A percentile compares a stretch with the other conserved stretches of the same genome.
phyloP scores from a whole-genome alignment of 768 basidiomycete genomes.

The Amanita jacksonii region DNA sequence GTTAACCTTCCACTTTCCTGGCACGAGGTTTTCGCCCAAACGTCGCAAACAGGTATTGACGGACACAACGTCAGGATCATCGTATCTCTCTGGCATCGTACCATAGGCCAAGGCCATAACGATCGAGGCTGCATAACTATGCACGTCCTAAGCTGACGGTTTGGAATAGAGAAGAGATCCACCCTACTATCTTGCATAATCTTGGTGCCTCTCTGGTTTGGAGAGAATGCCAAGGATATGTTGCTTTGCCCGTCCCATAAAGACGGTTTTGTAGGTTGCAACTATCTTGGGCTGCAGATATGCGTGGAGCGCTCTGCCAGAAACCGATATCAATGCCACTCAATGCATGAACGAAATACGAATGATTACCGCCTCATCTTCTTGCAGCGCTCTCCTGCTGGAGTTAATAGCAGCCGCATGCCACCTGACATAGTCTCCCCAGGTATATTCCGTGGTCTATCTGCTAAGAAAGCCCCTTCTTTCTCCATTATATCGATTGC shows the following conservation, averaged over 20 bases:
- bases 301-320: constrained; percentile 41
- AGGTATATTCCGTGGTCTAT: constrained; percentile 45
- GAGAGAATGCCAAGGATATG: constrained; percentile 35
- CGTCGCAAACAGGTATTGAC: constrained; percentile 37
- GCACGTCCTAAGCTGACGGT: background rate
- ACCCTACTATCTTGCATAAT: constrained; percentile 45
- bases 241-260: constrained; percentile 34
- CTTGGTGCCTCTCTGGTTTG: constrained; percentile 37
- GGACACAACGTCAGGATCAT: constrained; percentile 36
- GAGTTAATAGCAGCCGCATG: constrained; percentile 45
- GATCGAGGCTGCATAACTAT: constrained; percentile 28
- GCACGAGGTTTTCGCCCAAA: constrained; percentile 33
- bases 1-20: constrained; percentile 39
- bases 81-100: constrained; percentile 29
- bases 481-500: constrained; percentile 63
- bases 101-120: constrained; percentile 45
- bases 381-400: constrained; percentile 49
- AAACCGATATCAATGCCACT: background rate
- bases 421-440: constrained; percentile 52
- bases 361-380: constrained; percentile 51
- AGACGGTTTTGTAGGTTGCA: constrained; percentile 36
- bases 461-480: constrained; percentile 46
- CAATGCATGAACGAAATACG: constrained; percentile 1
- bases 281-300: constrained; percentile 47
- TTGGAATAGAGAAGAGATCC: constrained; percentile 10